Evolutionary conservation across 2,329 filamentous ascomycete genomes (phyloP), one percentile per base, ranked within the genome.

Genomic region (Beauveria asiatica): DNA sequence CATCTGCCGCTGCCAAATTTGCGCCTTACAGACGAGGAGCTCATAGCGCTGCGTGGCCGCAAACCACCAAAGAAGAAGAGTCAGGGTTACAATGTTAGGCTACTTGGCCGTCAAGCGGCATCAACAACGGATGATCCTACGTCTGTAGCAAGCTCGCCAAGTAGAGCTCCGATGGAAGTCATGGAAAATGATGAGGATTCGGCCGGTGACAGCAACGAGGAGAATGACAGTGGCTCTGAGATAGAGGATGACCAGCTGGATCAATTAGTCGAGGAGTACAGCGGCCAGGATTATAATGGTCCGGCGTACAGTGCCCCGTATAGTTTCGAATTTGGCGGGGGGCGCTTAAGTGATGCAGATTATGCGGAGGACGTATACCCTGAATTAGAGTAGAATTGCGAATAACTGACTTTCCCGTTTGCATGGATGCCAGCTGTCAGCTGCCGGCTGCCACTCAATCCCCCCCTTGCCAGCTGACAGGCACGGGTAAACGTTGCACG

Each of bases 61-160:
- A 68, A 72, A 33, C 72, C 72, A 0, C 65, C 70, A 2, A 73
- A 70, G 64, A 75, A 71, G 65, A 74, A 70, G 62, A 72, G 71
- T 27, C 69, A 68, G 37, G 71, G 71, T 0, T 74, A 74, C 39
- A 73, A 71, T 21, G 70, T 72, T 8, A 68, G 69, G 13, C 63
- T 74, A 1, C 63, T 66, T 7, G 67, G 70, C 16, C 54, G 33
- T 11, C 19, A 17, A n/a, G 42, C 49, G n/a, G 33, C 65, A 65
- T 62, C 25, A 65, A 65, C 42, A 61, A 59, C 25, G 5, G 41
- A 59, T 7, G 57, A 60, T 5, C 57, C 44, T 19, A 19, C 57
- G 8, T 55, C 52, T 11, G 41, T 49, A 2, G 57, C 50, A 25
- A 60, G 57, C 42, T 60, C 57, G 13, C 57, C 57, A 11, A 59